Evolutionary conservation across 495 filamentous ascomycete species (phyloP), one percentile per base, ranked within the genome.

Genomic region (Penicillium canescens): DNA sequence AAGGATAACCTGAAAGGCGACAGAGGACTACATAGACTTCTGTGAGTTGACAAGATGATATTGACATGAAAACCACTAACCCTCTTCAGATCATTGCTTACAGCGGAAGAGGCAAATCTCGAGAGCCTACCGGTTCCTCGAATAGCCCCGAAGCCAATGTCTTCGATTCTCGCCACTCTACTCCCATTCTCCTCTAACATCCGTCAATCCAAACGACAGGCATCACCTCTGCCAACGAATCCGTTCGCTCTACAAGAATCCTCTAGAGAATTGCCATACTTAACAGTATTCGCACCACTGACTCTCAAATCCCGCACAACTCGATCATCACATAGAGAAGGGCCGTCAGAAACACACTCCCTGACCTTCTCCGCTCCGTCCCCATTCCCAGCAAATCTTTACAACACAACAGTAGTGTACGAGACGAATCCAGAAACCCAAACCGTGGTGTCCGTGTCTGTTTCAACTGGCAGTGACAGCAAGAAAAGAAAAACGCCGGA

Each of bases 381-480:
- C 20, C 74, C 75, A 13, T 77, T 78, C 47, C 71, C 73, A 35
- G 46, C 62, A 4, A 60, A 60, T 14, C n/a, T 69, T 26, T 76
- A 71, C 53, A 67, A 61, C 26, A 48, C 74, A 38, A 56, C 67
- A 1, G 58, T 78, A 26, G 58, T 63, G 6, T 76, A 77, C 40
- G 71, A 75, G 56, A 71, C 73, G 43, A 61, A 75, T 43, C 69
- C 70, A 5, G 63, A 75, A 59, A 66, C 67, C 26, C 71, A 74
- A 39, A 63, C 59, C 13, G 34, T 78, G 13, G 50, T 50, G 13
- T 73, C 71, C 4, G 28, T 76, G 31, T 69, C 66, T 10, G 63
- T 70, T 20, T 52, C 65, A 16, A 62, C 58, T 7, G 49, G 48
- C 26, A 44, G 6, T 10, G 56, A 56, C n/a, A 57, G 56, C 50